A percentile compares a stretch with the other conserved stretches of the same genome.
phyloP scores from a whole-genome alignment of 2,329 filamentous ascomycete species.

The Bipolaris victoriae region DNA sequence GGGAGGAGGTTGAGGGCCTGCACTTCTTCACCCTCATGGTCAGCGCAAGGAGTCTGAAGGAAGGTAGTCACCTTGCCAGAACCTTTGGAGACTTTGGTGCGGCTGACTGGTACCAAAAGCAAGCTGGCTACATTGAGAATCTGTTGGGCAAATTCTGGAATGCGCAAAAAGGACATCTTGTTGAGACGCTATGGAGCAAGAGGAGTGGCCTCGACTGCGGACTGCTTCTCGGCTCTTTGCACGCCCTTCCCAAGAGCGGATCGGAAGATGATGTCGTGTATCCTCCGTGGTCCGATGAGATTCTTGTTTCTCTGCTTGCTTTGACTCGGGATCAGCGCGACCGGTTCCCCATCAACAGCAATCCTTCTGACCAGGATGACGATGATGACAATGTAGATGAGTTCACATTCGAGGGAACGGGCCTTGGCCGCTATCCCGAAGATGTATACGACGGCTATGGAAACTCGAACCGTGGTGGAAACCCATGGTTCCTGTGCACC shows the following conservation, averaged over 20 bases:
- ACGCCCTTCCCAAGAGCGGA: conserved; percentile 33
- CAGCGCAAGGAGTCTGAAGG: conserved; percentile 45
- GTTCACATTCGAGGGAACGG: conserved; percentile 39
- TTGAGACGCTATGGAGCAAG: conserved; percentile 44
- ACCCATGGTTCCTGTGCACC: conserved; percentile 55
- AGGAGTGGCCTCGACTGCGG: conserved; percentile 49
- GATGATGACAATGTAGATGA: conserved; percentile 17
- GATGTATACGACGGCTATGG: conserved; percentile 51
- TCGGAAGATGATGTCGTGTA: conserved; percentile 31
- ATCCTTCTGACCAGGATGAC: conserved; percentile 15
- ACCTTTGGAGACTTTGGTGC: conserved; percentile 48
- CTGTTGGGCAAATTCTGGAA: conserved; percentile 50
- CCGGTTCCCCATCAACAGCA: conserved; percentile 50
- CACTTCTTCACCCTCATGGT: conserved; percentile 52
- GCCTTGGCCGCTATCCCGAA: conserved; percentile 53
- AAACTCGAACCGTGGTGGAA: conserved; percentile 38
- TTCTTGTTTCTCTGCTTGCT: conserved; percentile 46
- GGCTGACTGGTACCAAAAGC: conserved; percentile 47
- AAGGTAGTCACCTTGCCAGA: conserved; percentile 44
- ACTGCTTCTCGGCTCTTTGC: conserved; percentile 48
- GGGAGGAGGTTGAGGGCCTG: conserved; percentile 54
- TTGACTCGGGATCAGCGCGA: conserved; percentile 43
- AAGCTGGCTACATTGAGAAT: conserved; percentile 44
- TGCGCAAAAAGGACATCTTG: conserved; percentile 43
- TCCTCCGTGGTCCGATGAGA: conserved; percentile 48